Conservation (phyloP, 2,329 filamentous ascomycete species). For the Penicillium vulpinum region DNA sequence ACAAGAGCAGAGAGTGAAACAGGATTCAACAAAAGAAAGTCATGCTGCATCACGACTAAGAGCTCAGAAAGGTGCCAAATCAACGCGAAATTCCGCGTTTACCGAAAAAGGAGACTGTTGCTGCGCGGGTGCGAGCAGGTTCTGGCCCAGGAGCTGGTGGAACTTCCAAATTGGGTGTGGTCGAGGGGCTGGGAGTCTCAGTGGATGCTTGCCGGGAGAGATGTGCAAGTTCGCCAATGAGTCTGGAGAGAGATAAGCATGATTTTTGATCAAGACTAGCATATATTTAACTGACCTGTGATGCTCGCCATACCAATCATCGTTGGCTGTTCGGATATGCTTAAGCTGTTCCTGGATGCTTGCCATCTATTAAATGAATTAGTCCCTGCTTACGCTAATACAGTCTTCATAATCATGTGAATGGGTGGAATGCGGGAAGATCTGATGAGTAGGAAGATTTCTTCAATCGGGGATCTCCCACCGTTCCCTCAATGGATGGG, state of each 20-base stretch:
- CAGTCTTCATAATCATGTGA: slow-evolving; percentile 31
- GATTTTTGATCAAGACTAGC: neutral
- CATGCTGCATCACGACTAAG: slow-evolving; percentile 15
- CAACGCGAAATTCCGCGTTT: neutral
- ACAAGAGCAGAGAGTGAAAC: slow-evolving; percentile 20
- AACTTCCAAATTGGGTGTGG: slow-evolving; percentile 31
- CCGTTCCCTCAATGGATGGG: slow-evolving; percentile 51
- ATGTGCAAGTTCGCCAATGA: slow-evolving; percentile 41
- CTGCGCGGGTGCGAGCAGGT: slow-evolving; percentile 14
- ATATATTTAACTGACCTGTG: slow-evolving; percentile 34
- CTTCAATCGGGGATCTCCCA: slow-evolving; percentile 46
- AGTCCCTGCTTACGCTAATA: slow-evolving; percentile 19
- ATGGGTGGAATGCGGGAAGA: slow-evolving; percentile 34
- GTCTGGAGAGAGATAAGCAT: slow-evolving; percentile 25
- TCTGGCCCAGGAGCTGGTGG: slow-evolving; percentile 19
- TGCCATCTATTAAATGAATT: slow-evolving; percentile 43
- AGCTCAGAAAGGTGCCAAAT: neutral
- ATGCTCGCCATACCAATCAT: slow-evolving; percentile 48
- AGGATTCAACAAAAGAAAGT: slow-evolving; percentile 25
- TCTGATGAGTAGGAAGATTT: slow-evolving; percentile 32
- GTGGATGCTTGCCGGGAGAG: slow-evolving; percentile 35
- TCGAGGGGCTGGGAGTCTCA: slow-evolving; percentile 29
- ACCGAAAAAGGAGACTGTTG: slow-evolving; percentile 15
- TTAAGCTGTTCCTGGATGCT: slow-evolving; percentile 51
- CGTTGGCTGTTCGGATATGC: slow-evolving; percentile 46